These are phyloP conservation scores for Multifurca ochricompacta DNA, from an alignment of 768 basidiomycete species.

Conservation along the genomic window DNA sequence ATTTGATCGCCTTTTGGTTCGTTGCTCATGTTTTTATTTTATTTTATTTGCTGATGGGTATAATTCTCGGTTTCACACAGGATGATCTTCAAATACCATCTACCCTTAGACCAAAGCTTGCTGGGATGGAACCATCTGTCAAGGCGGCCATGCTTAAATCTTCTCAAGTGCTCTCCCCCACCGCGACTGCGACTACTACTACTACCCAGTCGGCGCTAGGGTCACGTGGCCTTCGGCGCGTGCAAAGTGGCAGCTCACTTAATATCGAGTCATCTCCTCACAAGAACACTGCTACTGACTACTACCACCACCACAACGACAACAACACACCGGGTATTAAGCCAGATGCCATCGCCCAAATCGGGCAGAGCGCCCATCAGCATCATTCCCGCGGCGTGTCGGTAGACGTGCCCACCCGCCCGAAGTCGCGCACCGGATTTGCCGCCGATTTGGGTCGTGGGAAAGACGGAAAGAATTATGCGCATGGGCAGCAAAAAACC, in stretches of 20 bases:
- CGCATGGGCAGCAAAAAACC: constrained; percentile 45
- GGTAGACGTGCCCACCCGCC: constrained; percentile 40
- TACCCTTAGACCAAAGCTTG: constrained; percentile 67
- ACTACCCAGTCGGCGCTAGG: constrained; percentile 45
- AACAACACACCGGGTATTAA: neutral
- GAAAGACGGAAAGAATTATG: constrained; percentile 42
- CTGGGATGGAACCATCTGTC: constrained; percentile 73
- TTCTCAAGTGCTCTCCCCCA: constrained; percentile 42
- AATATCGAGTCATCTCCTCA: constrained; percentile 44
- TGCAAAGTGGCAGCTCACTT: constrained; percentile 68
- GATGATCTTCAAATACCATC: constrained; percentile 86
- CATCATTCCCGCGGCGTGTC: constrained; percentile 54
- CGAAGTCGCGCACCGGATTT: constrained; percentile 47
- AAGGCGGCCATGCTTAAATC: constrained; percentile 92
- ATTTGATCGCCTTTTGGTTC: constrained; percentile 75
- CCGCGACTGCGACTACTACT: constrained; percentile 23
- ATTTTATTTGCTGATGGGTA: too few species aligned
- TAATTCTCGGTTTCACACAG: constrained; percentile 42
- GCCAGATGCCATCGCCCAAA: neutral
- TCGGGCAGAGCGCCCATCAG: constrained; percentile 27
- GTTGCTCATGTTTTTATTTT: too few species aligned
- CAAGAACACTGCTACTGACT: constrained; percentile 3
- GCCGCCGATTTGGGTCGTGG: constrained; percentile 23
- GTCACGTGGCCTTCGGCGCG: constrained; percentile 56
- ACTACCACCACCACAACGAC: constrained; percentile 12